These are phyloP conservation scores for Euclidium syriacum DNA, from an alignment of 345 rosid species.

Conservation along the genomic window DNA sequence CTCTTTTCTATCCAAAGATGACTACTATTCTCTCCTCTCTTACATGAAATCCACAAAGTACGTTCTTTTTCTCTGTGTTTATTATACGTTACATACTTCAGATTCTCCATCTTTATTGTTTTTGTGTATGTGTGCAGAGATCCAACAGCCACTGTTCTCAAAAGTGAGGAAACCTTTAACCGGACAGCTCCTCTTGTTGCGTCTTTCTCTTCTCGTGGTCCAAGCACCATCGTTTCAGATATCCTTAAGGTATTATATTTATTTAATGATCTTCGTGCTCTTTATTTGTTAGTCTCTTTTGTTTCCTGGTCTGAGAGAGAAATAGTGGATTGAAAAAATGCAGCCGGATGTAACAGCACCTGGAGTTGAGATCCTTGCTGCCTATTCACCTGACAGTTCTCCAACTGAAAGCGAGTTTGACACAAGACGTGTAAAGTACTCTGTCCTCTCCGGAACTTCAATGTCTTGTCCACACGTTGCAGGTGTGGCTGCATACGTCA, in stretches of 20 bases:
- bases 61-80: background rate
- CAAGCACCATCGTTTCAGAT: slow-evolving; percentile 20
- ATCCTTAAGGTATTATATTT: slow-evolving; percentile 23
- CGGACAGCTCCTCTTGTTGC: slow-evolving; percentile 28
- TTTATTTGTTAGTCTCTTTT: background rate
- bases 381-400: slow-evolving; percentile 28
- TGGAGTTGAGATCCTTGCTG: slow-evolving; percentile 44
- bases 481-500: slow-evolving; percentile 40
- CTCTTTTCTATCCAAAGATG: background rate
- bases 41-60: slow-evolving; percentile 30
- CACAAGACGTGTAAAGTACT: slow-evolving; percentile 23
- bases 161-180: slow-evolving; percentile 23
- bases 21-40: slow-evolving; percentile 1
- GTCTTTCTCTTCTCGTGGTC: slow-evolving; percentile 37
- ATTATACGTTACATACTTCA: background rate
- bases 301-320: background rate
- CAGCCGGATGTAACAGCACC: slow-evolving; percentile 52
- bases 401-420: slow-evolving; percentile 8
- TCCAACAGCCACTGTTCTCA: slow-evolving; percentile 24
- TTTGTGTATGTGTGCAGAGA: background rate
- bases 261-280: background rate
- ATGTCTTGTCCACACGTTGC: slow-evolving; percentile 58
- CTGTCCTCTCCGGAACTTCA: slow-evolving; percentile 49
- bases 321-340: background rate
- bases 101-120: background rate